phyloP scores from a whole-genome alignment of 2,329 filamentous ascomycete species.

The Xylaria sp. region DNA sequence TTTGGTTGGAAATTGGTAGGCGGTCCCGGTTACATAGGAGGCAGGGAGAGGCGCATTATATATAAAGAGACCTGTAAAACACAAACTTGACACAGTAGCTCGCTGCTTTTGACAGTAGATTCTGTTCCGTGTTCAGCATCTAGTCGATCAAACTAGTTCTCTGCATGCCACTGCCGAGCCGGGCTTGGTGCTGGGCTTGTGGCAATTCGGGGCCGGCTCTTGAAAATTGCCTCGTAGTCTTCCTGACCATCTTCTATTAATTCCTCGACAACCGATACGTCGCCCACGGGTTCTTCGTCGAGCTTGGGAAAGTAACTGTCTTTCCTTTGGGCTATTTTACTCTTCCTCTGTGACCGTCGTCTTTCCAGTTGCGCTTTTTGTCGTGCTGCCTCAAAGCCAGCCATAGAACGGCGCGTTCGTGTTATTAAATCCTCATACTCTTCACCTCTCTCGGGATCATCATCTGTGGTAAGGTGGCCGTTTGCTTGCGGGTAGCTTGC shows the following conservation, averaged over 20 bases:
- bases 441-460: constrained; percentile 43
- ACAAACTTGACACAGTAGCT: not conserved
- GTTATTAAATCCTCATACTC: constrained; percentile 64
- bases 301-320: constrained; percentile 61
- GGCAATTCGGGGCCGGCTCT: constrained; percentile 82
- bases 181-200: constrained; percentile 74
- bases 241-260: constrained; percentile 72
- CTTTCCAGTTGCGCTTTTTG: constrained; percentile 71
- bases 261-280: constrained; percentile 60
- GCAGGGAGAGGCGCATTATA: not conserved
- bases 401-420: constrained; percentile 71
- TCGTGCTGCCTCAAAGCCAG: constrained; percentile 68
- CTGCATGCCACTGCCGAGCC: not conserved
- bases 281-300: constrained; percentile 56
- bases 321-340: constrained; percentile 56
- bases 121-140: not conserved
- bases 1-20: not conserved
- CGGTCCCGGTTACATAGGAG: not conserved
- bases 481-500: constrained; percentile 31
- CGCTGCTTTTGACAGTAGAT: not conserved
- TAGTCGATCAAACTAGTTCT: constrained; percentile 1
- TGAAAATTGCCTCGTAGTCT: constrained; percentile 78
- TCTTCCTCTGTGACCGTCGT: constrained; percentile 61
- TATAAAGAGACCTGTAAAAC: not conserved
- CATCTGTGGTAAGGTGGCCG: constrained; percentile 39